Conservation (phyloP, 2,329 filamentous ascomycete species). For the Raffaelea arxii region DNA sequence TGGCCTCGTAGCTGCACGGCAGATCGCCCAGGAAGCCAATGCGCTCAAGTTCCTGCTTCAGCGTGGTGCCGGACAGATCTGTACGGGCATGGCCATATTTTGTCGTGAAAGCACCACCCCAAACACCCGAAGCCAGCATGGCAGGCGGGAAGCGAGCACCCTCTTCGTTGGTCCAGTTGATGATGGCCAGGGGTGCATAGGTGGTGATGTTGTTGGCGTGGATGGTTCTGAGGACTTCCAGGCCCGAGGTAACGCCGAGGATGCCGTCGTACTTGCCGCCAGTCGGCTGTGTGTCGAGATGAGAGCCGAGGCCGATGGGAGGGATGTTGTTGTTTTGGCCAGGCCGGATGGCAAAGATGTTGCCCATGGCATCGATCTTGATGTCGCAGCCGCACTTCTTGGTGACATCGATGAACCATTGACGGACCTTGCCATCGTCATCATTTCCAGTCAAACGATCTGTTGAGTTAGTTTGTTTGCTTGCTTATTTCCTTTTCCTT, state of each 20-base stretch:
- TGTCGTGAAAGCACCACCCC: constrained; percentile 58
- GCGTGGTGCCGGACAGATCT: constrained; percentile 54
- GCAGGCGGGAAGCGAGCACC: constrained; percentile 69
- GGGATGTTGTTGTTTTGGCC: constrained; percentile 47
- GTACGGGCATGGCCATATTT: constrained; percentile 49
- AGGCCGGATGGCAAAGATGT: constrained; percentile 65
- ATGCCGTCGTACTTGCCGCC: constrained; percentile 7
- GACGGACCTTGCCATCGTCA: constrained; percentile 59
- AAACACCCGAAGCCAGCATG: constrained; percentile 67
- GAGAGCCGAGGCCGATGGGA: constrained; percentile 19
- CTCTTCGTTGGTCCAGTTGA: constrained; percentile 80
- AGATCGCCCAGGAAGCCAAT: constrained; percentile 59
- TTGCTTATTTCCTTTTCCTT: too few species aligned
- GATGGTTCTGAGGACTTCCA: constrained; percentile 62
- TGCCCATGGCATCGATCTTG: constrained; percentile 69
- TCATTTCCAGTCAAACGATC: constrained; percentile 60
- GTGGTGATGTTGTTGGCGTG: constrained; percentile 60
- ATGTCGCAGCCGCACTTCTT: constrained; percentile 55
- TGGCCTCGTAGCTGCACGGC: constrained; percentile 45
- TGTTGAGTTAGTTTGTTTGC: too few species aligned
- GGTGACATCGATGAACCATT: constrained; percentile 64
- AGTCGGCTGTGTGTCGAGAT: not conserved
- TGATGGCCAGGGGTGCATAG: constrained; percentile 60
- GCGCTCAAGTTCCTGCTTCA: constrained; percentile 58
- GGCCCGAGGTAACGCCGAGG: constrained; percentile 55